Conservation (phyloP, 169 alveolate genomes). For the Plasmodium coatneyi region DNA sequence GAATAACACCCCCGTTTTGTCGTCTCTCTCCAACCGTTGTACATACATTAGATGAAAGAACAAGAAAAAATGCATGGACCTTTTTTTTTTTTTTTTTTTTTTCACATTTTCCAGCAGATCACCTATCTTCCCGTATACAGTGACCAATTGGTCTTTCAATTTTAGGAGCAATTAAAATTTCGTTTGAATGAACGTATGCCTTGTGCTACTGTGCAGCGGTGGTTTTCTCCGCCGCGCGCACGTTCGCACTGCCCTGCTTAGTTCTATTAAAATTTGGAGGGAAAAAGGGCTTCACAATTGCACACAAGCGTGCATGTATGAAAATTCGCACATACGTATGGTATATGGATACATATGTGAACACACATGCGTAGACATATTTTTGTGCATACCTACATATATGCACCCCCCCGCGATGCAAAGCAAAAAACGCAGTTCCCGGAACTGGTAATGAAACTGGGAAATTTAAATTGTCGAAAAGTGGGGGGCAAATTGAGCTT, state of each 20-base stretch:
- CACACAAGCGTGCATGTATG: background rate
- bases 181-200: background rate
- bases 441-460: background rate
- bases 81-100: constrained; percentile 1
- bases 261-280: background rate
- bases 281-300: background rate
- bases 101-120: background rate
- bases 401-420: background rate
- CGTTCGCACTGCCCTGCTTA: background rate
- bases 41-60: constrained; percentile 2
- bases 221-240: background rate
- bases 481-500: background rate
- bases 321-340: background rate
- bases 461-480: background rate
- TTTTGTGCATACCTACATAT: background rate
- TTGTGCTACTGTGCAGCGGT: background rate
- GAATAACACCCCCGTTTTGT: background rate
- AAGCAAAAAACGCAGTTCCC: background rate
- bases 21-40: background rate
- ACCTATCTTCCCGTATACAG: background rate
- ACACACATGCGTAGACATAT: background rate
- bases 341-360: background rate
- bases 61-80: background rate
- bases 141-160: background rate
- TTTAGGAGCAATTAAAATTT: background rate